Evolutionary conservation across 2,329 filamentous ascomycete genomes (phyloP), one percentile per base, ranked within the genome.

Genomic region (Septoria linicola): DNA sequence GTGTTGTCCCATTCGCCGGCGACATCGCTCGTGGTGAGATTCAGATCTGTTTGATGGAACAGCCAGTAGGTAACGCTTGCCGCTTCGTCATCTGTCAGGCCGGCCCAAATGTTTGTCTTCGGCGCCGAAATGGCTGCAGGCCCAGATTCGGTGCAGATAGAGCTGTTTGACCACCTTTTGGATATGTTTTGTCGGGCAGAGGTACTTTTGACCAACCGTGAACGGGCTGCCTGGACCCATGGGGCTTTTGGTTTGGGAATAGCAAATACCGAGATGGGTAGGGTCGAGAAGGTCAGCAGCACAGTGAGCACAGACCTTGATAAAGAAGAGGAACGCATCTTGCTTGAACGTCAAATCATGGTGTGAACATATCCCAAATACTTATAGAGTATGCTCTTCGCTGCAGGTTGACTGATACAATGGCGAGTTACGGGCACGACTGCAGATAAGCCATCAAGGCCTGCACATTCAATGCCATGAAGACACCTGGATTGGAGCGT

Each of bases 71-170:
- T 67, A 3, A 74, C 67, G 13, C 65, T 59, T 1, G 69, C 70
- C 2, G 70, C 69, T 48, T 76, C 73, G 4, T 60, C 53, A 34
- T 70, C 66, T 0, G 63, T 69, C 39, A 75, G 55, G n/a, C 65
- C 62, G 4, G 60, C 64, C 72, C 73, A 76, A 20, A 74, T 60
- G 50, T 76, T 77, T 11, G 58, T 42, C 47, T 73, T 73, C 3
- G 73, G 73, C 0, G 74, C 72, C 16, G 59, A 19, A 16, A 54
- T 34, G 21, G 42, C 47, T 17, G 35, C 25, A 3, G 53, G 50
- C 19, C 30, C 31, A 30, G 25, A 50, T 11, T 54, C 27, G 19
- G 51, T 40, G 42, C 60, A 63, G 6, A 48, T 41, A 8, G 48
- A 48, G 14, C 39, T 31, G 35, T 61, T 59, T 10, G 21, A 17